Conservation (phyloP, 352 stramenopile species). For the Phytophthora hybrid region DNA sequence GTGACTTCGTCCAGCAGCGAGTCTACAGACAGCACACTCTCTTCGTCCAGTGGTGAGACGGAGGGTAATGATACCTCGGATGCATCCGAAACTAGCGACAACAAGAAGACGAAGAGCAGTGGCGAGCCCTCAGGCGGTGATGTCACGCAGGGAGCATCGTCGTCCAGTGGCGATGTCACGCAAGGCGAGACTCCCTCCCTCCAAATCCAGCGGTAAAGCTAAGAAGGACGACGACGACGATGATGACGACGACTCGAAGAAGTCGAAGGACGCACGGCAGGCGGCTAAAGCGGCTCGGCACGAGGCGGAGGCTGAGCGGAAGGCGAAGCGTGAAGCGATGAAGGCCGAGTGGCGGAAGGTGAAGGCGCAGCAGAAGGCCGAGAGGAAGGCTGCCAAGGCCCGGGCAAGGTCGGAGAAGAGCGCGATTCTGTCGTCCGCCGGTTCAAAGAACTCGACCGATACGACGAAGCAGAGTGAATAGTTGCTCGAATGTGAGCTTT, state of each 20-base stretch:
- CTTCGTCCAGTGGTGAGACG: conserved; percentile 23
- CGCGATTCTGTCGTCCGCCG: conserved; percentile 27
- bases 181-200: conserved; percentile 22
- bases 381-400: conserved; percentile 33
- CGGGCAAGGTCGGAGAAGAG: conserved; percentile 28
- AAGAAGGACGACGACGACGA: conserved; percentile 28
- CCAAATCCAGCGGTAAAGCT: conserved; percentile 13
- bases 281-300: conserved; percentile 34
- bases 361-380: conserved; percentile 36
- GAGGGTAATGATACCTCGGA: conserved; percentile 6
- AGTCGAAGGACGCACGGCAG: conserved; percentile 27
- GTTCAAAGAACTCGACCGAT: conserved; percentile 31
- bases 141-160: conserved; percentile 19
- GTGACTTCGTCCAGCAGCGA: not conserved
- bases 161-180: conserved; percentile 24
- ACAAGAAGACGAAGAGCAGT: conserved; percentile 2
- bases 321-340: conserved; percentile 27
- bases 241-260: conserved; percentile 14
- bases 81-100: not conserved
- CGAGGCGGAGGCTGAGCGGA: conserved; percentile 37
- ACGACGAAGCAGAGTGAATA: conserved; percentile 18
- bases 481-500: conserved; percentile 4
- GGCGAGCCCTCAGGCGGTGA: conserved; percentile 12
- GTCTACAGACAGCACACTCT: not conserved
- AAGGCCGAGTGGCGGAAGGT: conserved; percentile 41